Percentiles rank a stretch among this genome's conserved stretches.
Evolutionary conservation across 805 yeast genomes (phyloP).

Genomic region (Starmerella riodocensis): DNA sequence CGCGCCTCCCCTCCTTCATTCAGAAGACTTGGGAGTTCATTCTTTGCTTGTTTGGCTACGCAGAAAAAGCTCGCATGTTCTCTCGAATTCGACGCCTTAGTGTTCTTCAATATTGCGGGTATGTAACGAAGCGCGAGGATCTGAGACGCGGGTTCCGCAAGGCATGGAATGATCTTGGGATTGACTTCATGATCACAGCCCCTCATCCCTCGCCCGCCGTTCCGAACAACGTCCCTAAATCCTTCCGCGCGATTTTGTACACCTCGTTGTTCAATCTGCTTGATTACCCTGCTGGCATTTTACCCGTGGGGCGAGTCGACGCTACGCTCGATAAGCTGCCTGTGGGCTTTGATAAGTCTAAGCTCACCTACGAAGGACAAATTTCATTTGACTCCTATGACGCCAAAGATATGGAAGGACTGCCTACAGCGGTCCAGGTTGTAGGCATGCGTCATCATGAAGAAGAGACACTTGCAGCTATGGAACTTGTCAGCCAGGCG

Average conservation of each 20-base stretch:
- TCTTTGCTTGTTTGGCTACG: slow-evolving; percentile 29
- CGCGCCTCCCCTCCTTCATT: slow-evolving; percentile 27
- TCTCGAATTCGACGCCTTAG: slow-evolving; percentile 26
- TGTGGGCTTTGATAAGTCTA: slow-evolving; percentile 19
- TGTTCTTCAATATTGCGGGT: slow-evolving; percentile 26
- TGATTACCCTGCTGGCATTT: slow-evolving; percentile 43
- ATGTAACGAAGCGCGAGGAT: slow-evolving; percentile 28
- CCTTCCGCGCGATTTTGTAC: slow-evolving; percentile 34
- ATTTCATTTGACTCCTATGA: slow-evolving; percentile 37
- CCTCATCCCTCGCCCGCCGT: slow-evolving; percentile 35
- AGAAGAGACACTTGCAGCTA: slow-evolving; percentile 43
- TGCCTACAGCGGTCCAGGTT: slow-evolving; percentile 51
- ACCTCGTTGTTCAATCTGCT: slow-evolving; percentile 43
- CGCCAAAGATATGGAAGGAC: slow-evolving; percentile 41
- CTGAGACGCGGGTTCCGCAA: slow-evolving; percentile 25
- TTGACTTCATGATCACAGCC: slow-evolving; percentile 30
- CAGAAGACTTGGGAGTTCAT: slow-evolving; percentile 28
- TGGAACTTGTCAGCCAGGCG: slow-evolving; percentile 30
- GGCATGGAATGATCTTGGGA: slow-evolving; percentile 29
- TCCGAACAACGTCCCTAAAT: slow-evolving; percentile 28
- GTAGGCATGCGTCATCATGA: slow-evolving; percentile 47
- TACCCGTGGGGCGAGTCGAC: slow-evolving; percentile 49
- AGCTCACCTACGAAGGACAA: slow-evolving; percentile 31
- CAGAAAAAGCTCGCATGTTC: slow-evolving; percentile 28
- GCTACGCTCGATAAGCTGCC: slow-evolving; percentile 26